A percentile compares a stretch with the other conserved stretches of the same genome.
These are phyloP conservation scores for Metschnikowia picachoensis DNA, from an alignment of 805 yeast genomes.

Conservation along the genomic window DNA sequence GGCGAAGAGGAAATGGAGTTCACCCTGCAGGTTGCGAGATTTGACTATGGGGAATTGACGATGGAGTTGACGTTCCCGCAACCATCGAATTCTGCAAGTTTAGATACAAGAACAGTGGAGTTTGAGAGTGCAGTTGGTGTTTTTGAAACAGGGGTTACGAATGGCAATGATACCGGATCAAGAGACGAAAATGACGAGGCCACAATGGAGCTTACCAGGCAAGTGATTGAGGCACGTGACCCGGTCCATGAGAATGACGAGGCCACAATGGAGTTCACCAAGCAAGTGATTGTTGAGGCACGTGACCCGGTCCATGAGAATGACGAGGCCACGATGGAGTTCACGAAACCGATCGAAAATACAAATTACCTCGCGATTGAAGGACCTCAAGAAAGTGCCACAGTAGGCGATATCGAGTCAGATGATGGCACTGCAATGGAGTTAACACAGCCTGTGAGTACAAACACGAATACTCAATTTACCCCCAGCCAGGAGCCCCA, in stretches of 20 bases:
- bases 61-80: constrained; percentile 12
- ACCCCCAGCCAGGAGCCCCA: neutral
- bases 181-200: constrained; percentile 5
- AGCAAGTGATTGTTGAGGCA: neutral
- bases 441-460: constrained; percentile 9
- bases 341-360: constrained; percentile 19
- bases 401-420: neutral
- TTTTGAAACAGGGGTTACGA: neutral
- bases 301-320: neutral
- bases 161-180: neutral
- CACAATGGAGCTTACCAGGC: constrained; percentile 15
- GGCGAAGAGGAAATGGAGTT: constrained; percentile 16
- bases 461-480: neutral
- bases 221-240: neutral
- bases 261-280: constrained; percentile 24
- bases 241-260: constrained; percentile 7
- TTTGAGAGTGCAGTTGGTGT: neutral
- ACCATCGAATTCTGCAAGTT: neutral
- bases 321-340: constrained; percentile 23
- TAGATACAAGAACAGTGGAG: neutral
- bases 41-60: constrained; percentile 5
- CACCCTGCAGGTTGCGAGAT: constrained; percentile 9
- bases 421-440: constrained; percentile 9
- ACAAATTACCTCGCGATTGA: neutral
- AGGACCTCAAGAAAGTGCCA: neutral